Evolutionary conservation across 2,329 filamentous ascomycete species (phyloP).

Genomic region (Zymoseptoria tritici): DNA sequence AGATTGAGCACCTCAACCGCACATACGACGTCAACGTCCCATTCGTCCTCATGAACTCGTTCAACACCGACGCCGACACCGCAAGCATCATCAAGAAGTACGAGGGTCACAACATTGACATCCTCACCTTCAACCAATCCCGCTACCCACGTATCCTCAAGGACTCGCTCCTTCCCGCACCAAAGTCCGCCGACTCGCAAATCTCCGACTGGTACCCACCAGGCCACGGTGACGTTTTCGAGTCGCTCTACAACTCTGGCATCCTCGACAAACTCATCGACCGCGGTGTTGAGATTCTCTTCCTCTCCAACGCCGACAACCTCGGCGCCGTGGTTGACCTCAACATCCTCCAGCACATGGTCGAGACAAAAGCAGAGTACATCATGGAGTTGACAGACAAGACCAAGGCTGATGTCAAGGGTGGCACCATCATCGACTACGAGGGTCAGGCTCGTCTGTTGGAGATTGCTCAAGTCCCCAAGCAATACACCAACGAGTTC

Average conservation of each 20-base stretch:
- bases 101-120: constrained; percentile 98
- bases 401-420: constrained; percentile 99
- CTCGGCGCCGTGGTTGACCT: constrained; percentile 95
- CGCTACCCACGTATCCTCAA: constrained; percentile 96
- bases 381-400: constrained; percentile 99
- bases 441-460: constrained; percentile 93
- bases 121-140: constrained; percentile 99
- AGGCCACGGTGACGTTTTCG: constrained; percentile 98
- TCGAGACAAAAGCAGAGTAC: constrained; percentile 93
- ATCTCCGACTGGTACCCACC: constrained; percentile 98
- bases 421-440: constrained; percentile 99
- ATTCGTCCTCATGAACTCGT: constrained; percentile 99
- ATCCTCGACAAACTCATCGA: constrained; percentile 94
- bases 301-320: constrained; percentile 99
- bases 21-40: constrained; percentile 96
- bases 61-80: constrained; percentile 98
- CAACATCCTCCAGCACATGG: constrained; percentile 98
- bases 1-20: constrained; percentile 98
- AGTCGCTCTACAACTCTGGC: constrained; percentile 98
- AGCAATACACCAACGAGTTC: constrained; percentile 99
- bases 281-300: constrained; percentile 93
- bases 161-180: constrained; percentile 92
- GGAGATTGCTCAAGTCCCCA: constrained; percentile 97
- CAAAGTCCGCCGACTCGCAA: constrained; percentile 77
- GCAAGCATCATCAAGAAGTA: constrained; percentile 99